These are phyloP conservation scores for Graphiopsis chlorocephala DNA, from an alignment of 2,329 filamentous ascomycete genomes.

Conservation along the genomic window DNA sequence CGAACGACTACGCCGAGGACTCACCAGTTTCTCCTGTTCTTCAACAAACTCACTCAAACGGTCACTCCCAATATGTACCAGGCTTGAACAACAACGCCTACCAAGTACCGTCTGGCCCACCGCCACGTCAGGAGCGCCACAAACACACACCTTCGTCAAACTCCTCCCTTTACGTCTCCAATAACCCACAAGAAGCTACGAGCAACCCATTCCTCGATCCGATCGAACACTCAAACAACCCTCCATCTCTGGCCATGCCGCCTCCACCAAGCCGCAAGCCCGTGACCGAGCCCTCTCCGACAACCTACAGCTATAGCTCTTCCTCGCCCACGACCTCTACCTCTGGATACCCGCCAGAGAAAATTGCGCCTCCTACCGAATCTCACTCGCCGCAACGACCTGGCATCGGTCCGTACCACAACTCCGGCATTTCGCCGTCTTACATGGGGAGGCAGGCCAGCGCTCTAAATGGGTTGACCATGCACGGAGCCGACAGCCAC, in stretches of 20 bases:
- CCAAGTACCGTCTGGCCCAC: constrained; percentile 26
- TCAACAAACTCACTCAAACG: constrained; percentile 2
- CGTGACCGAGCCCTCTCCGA: background rate
- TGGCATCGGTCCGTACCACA: constrained; percentile 29
- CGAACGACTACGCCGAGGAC: background rate
- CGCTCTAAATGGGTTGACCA: constrained; percentile 43
- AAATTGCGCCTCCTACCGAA: background rate
- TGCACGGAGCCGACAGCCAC: constrained; percentile 42
- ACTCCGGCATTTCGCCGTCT: constrained; percentile 36
- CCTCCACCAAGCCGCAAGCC: constrained; percentile 1
- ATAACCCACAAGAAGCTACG: constrained; percentile 16
- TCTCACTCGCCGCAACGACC: constrained; percentile 22
- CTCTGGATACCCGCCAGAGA: background rate
- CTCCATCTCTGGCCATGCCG: constrained; percentile 23
- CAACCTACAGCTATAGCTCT: background rate
- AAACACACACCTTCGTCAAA: constrained; percentile 14
- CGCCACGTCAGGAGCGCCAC: constrained; percentile 17
- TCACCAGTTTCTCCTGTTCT: constrained; percentile 5
- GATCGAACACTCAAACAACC: constrained; percentile 34
- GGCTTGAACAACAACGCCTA: constrained; percentile 16
- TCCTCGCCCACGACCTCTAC: background rate
- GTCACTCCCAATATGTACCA: background rate
- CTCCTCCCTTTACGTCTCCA: constrained; percentile 17
- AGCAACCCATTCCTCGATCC: constrained; percentile 45
- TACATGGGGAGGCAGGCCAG: constrained; percentile 46